Percentiles rank a stretch among this genome's conserved stretches.
Evolutionary conservation across 768 basidiomycete genomes (phyloP).

Genomic region (Pleurotus pulmonarius): DNA sequence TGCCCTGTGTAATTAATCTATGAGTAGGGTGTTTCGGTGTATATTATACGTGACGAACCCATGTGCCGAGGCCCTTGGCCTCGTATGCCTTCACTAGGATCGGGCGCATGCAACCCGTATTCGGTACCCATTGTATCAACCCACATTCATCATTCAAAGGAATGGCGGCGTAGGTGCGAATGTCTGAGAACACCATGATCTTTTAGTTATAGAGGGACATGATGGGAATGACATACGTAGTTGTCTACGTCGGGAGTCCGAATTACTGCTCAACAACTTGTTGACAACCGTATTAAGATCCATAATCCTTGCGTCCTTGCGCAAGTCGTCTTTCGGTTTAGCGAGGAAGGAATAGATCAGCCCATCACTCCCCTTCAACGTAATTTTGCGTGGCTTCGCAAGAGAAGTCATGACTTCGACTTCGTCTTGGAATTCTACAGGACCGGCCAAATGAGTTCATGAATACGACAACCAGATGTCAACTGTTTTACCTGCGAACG

Average conservation of each 20-base stretch:
- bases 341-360: slow-evolving; percentile 87
- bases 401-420: slow-evolving; percentile 90
- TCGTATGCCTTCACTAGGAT: slow-evolving; percentile 72
- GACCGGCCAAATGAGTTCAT: background rate
- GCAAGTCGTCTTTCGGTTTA: slow-evolving; percentile 95
- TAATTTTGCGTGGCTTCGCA: slow-evolving; percentile 88
- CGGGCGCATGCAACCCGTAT: slow-evolving; percentile 80
- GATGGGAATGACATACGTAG: slow-evolving; percentile 58
- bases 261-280: slow-evolving; percentile 89
- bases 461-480: background rate
- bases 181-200: slow-evolving; percentile 46
- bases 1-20: slow-evolving; percentile 25
- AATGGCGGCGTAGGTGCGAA: slow-evolving; percentile 98
- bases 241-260: slow-evolving; percentile 86
- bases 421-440: slow-evolving; percentile 72
- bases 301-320: slow-evolving; percentile 97
- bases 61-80: slow-evolving; percentile 31
- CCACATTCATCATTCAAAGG: slow-evolving; percentile 97
- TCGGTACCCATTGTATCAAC: slow-evolving; percentile 97
- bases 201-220: background rate
- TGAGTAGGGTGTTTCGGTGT: background rate
- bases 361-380: slow-evolving; percentile 79
- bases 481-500: slow-evolving; percentile 58
- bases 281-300: slow-evolving; percentile 98
- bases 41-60: slow-evolving; percentile 27